Conservation (phyloP, 306 rosid species). For the Citrullus mucosospermus region DNA sequence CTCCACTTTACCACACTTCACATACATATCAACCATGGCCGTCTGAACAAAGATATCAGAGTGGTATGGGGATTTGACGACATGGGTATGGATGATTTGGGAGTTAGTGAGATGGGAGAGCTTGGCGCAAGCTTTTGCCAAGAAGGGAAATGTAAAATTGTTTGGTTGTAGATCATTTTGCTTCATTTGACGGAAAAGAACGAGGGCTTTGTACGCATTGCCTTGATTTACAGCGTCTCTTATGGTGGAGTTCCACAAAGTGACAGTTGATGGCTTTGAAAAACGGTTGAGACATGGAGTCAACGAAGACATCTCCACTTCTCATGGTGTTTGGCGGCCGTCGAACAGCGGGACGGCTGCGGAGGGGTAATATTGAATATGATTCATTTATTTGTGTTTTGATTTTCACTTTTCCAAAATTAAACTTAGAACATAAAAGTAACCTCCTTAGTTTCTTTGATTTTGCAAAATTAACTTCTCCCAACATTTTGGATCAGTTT, state of each 20-base stretch:
- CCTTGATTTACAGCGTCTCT: slow-evolving; percentile 32
- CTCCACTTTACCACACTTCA: slow-evolving; percentile 24
- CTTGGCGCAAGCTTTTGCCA: slow-evolving; percentile 40
- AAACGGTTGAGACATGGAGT: slow-evolving; percentile 14
- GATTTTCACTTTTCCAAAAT: too few relatives aligned
- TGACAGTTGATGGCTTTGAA: slow-evolving; percentile 15
- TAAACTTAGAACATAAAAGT: too few relatives aligned
- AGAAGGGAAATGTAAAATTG: slow-evolving; percentile 32
- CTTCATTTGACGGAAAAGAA: slow-evolving; percentile 33
- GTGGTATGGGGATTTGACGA: slow-evolving; percentile 32
- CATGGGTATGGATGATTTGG: slow-evolving; percentile 31
- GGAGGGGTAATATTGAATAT: neutral
- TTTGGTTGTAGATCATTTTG: slow-evolving; percentile 29
- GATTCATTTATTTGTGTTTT: too few relatives aligned
- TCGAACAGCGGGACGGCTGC: neutral
- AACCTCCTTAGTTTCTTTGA: too few relatives aligned
- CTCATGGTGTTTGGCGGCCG: slow-evolving; percentile 11
- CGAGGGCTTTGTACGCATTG: slow-evolving; percentile 19
- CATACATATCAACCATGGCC: slow-evolving; percentile 38
- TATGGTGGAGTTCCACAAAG: slow-evolving; percentile 24
- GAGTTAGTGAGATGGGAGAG: slow-evolving; percentile 23
- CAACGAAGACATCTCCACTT: slow-evolving; percentile 10
- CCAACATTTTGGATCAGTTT: too few relatives aligned
- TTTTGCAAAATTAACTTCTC: too few relatives aligned
- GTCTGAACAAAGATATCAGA: slow-evolving; percentile 33